These are phyloP conservation scores for Neofusicoccum sp. DNA, from an alignment of 2,329 filamentous ascomycete genomes.

Conservation along the genomic window DNA sequence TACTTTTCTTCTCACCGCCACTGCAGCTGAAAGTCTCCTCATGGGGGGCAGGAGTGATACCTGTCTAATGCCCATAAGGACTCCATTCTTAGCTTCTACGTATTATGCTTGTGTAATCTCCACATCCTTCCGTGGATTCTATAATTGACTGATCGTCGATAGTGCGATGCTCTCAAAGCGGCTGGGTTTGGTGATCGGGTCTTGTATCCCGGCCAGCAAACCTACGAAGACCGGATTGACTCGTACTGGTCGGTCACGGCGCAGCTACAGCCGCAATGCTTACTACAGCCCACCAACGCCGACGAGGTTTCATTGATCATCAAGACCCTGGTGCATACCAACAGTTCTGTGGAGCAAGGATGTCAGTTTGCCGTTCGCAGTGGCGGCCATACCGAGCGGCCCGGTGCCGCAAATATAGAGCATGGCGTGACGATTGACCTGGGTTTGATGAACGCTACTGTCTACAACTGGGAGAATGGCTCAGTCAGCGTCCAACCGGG, in stretches of 20 bases:
- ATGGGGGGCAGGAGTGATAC: too few species aligned
- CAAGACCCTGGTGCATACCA: not conserved
- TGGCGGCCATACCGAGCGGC: constrained; percentile 30
- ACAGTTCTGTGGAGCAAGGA: not conserved
- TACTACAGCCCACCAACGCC: not conserved
- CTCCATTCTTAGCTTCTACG: too few species aligned
- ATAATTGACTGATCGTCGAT: not conserved
- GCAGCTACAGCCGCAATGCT: not conserved
- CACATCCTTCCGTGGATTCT: too few species aligned
- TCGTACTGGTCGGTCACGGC: constrained; percentile 1
- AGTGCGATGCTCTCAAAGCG: constrained; percentile 11
- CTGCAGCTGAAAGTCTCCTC: too few species aligned
- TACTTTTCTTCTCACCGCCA: too few species aligned
- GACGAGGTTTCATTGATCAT: constrained; percentile 4
- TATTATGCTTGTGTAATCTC: too few species aligned
- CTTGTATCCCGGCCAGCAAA: not conserved
- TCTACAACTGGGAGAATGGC: constrained; percentile 26
- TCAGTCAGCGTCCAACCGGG: constrained; percentile 29
- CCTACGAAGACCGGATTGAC: not conserved
- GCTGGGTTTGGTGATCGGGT: not conserved
- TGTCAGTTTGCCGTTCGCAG: constrained; percentile 16
- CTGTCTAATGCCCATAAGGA: too few species aligned
- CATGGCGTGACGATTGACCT: constrained; percentile 34
- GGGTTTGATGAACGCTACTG: constrained; percentile 30
- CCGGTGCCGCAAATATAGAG: constrained; percentile 32